Evolutionary conservation across 768 basidiomycete genomes (phyloP), one percentile per base, ranked within the genome.

Genomic region (Omphalotus guepiniiformis): DNA sequence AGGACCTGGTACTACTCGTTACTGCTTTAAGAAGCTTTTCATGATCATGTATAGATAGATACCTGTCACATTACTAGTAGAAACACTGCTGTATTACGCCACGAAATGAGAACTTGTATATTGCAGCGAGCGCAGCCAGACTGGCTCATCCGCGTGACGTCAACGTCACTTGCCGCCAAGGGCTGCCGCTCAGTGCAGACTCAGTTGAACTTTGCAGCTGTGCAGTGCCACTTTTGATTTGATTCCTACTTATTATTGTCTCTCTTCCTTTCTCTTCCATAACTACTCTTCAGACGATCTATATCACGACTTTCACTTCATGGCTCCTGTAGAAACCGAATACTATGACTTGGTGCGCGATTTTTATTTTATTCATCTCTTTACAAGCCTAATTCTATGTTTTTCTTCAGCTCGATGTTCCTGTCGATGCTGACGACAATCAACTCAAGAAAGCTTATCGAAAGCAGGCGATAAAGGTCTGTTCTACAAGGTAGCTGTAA

Each of bases 401-500:
- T n/a, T n/a, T n/a, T 34, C 27, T 40, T 13, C 36, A 91, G 88
- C 72, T 93, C 30, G 83, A 76, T 18, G 87, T 93, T 15, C 51
- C 73, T 1, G 72, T 79, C 26, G 87, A 93, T 58, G 88, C 78
- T 28, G 79, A 82, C 55, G 89, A 91, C 53, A 86, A 80, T 0
- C 79, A 82, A 47, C 67, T 98, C 54, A 97, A 97, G 76, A 98
- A 93, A 68, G 94, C 89, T 1, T 97, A 97, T 66, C 73, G 95
- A 54, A 95, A 87, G 65, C 84, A 88, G 57, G 93, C 95, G 18
- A 94, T 97, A 78, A 88, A 88, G 77, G 93, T 88, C 48, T 29
- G 7, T 15, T 54, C 13, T 48, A 39, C 23, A 42, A 46, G 32
- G 37, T 47, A 23, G 47, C 22, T 18, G 40, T 37, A 6, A 35